Evolutionary conservation across 1,284 basidiomycete species (phyloP).

Genomic region (Ceratobasidium papillatum): DNA sequence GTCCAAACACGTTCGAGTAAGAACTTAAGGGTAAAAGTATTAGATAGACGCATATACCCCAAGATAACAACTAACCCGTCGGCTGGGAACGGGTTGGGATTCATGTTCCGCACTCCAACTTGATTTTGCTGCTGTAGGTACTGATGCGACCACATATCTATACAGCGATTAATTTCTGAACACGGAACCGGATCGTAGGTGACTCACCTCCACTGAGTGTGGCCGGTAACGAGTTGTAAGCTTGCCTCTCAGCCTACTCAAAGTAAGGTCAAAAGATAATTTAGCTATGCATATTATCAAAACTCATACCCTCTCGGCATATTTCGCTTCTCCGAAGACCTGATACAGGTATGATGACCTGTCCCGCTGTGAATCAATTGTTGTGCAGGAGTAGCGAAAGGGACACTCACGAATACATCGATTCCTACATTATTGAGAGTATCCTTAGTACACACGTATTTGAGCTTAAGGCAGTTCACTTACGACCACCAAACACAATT

Average conservation of each 20-base stretch:
- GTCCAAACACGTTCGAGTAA: constrained; percentile 31
- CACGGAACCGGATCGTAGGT: neutral
- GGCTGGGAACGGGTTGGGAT: constrained; percentile 35
- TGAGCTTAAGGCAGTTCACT: constrained; percentile 45
- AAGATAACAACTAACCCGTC: constrained; percentile 9
- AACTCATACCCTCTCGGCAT: constrained; percentile 59
- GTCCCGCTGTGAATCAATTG: neutral
- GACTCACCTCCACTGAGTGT: constrained; percentile 60
- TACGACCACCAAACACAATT: constrained; percentile 67
- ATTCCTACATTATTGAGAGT: constrained; percentile 55
- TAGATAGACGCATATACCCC: neutral
- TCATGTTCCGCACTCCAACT: constrained; percentile 25
- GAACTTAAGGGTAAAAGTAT: neutral
- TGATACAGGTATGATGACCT: constrained; percentile 67
- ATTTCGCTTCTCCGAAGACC: constrained; percentile 65
- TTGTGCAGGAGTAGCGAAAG: neutral
- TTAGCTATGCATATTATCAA: neutral
- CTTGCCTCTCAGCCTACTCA: constrained; percentile 63
- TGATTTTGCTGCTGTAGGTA: constrained; percentile 39
- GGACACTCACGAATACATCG: constrained; percentile 65
- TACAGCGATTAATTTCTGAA: neutral
- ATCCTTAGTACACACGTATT: neutral
- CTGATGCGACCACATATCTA: constrained; percentile 39
- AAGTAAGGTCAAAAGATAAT: neutral
- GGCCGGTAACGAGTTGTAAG: constrained; percentile 67